Evolutionary conservation across 257 asterid species (phyloP).

Genomic region (Nicotiana tabacum): DNA sequence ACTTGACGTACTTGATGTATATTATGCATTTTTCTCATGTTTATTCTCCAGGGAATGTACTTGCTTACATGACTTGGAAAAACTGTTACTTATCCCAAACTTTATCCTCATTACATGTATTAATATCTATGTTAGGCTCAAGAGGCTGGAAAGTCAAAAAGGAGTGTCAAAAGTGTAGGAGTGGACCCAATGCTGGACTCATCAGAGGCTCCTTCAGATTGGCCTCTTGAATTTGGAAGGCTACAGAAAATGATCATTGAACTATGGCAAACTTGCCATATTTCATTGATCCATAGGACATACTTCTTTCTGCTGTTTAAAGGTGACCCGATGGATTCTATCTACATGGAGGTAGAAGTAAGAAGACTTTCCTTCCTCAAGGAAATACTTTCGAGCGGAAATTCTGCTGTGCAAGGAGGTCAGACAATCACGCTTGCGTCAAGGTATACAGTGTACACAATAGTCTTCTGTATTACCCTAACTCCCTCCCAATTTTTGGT

Average conservation of each 20-base stretch:
- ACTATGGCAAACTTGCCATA: conserved; percentile 45
- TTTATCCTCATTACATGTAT: not conserved
- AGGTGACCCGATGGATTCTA: conserved; percentile 46
- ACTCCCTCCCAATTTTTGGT: not conserved
- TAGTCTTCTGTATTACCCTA: no score
- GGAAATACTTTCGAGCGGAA: conserved; percentile 38
- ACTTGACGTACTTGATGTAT: not conserved
- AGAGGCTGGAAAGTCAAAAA: conserved; percentile 20
- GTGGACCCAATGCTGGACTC: conserved; percentile 30
- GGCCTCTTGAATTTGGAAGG: conserved; percentile 44
- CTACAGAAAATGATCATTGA: conserved; percentile 30
- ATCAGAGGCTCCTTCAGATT: conserved; percentile 25
- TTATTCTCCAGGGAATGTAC: not conserved
- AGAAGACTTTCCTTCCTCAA: conserved; percentile 41
- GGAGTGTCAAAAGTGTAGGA: conserved; percentile 28
- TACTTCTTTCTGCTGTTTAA: conserved; percentile 49
- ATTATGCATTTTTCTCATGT: not conserved
- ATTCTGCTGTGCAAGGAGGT: conserved; percentile 32
- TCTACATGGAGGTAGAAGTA: conserved; percentile 51
- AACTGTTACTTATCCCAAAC: not conserved
- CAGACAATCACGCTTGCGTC: conserved; percentile 32
- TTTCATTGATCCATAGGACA: conserved; percentile 47
- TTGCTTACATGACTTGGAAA: not conserved
- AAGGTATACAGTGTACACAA: no score
- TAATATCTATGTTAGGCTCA: conserved; percentile 19